Conservation (phyloP, 2,329 filamentous ascomycete species). For the Colletotrichum orbiculare region DNA sequence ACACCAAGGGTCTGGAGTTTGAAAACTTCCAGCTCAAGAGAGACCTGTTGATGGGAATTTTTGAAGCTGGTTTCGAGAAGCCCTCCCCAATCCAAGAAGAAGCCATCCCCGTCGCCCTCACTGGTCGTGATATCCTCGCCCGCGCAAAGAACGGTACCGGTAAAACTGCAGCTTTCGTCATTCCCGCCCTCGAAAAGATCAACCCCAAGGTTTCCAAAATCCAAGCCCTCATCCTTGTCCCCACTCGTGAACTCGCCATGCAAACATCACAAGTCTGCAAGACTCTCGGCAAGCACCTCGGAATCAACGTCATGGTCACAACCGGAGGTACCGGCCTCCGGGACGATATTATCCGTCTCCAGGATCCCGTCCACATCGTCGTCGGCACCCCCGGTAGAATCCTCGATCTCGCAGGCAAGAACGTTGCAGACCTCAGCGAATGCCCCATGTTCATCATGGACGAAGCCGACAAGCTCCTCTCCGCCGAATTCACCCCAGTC, state of each 20-base stretch:
- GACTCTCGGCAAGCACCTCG: slow-evolving; percentile 95
- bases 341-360: slow-evolving; percentile 95
- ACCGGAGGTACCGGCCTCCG: slow-evolving; percentile 95
- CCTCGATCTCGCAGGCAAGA: slow-evolving; percentile 94
- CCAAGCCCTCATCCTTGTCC: slow-evolving; percentile 95
- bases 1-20: slow-evolving; percentile 96
- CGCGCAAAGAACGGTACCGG: slow-evolving; percentile 98
- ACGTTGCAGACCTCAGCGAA: slow-evolving; percentile 93
- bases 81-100: slow-evolving; percentile 99
- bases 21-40: slow-evolving; percentile 97
- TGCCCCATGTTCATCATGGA: slow-evolving; percentile 99
- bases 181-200: slow-evolving; percentile 93
- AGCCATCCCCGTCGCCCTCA: slow-evolving; percentile 95
- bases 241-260: slow-evolving; percentile 94
- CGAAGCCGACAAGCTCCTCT: slow-evolving; percentile 97
- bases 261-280: slow-evolving; percentile 99
- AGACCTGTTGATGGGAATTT: slow-evolving; percentile 98
- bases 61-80: slow-evolving; percentile 98
- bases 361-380: slow-evolving; percentile 95
- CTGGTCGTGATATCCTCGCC: slow-evolving; percentile 93
- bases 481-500: slow-evolving; percentile 94
- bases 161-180: slow-evolving; percentile 98
- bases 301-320: slow-evolving; percentile 99
- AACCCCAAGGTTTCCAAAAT: slow-evolving; percentile 97
- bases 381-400: slow-evolving; percentile 98